Evolutionary conservation across 805 yeast species (phyloP), one percentile per base, ranked within the genome.

Genomic region (Cyberlindnera maritima): DNA sequence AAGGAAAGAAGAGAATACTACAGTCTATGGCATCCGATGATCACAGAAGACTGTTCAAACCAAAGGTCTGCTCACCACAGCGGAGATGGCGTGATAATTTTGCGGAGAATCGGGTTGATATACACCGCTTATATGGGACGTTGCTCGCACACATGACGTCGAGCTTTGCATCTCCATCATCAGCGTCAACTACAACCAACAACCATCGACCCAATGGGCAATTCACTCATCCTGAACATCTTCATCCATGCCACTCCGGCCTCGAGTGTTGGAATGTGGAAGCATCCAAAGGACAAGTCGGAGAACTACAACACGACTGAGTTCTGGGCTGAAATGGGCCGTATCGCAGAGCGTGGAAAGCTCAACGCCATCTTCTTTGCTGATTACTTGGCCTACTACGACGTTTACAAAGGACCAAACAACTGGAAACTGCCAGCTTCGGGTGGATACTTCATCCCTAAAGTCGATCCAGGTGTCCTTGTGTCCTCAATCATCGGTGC

Each of bases 321-420:
- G 36, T 66, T 65, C 48, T 70, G 75, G 75, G 59, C 60, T 13
- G 59, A 69, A 18, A 53, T 71, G 7, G 74, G 73, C 13, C 50
- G 66, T 41, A 46, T 63, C 15, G 57, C 68, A 25, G 75, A 71
- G 46, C 54, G 54, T 21, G 75, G 72, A 1, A 70, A 70, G 54
- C 59, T 71, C 52, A 65, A 66, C 43, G 63, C 67, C 7, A 48
- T 70, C 15, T 71, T 71, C 49, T 50, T 70, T 41, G 75, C 74
- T 18, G 75, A 71, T 49, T 68, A 65, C n/a, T 48, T 69, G 31
- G 74, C 71, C 2, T 65, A 63, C 1, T 71, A 68, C 46, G 75
- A 70, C 48, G 72, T 68, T 7, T 70, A 66, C 47, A 61, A 68
- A 38, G 75, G 75, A 2, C 73, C 73, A 1, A 43, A 56, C 4